These are phyloP conservation scores for Lasiodiplodia citricola DNA, from an alignment of 2,329 filamentous ascomycete genomes.

Conservation along the genomic window DNA sequence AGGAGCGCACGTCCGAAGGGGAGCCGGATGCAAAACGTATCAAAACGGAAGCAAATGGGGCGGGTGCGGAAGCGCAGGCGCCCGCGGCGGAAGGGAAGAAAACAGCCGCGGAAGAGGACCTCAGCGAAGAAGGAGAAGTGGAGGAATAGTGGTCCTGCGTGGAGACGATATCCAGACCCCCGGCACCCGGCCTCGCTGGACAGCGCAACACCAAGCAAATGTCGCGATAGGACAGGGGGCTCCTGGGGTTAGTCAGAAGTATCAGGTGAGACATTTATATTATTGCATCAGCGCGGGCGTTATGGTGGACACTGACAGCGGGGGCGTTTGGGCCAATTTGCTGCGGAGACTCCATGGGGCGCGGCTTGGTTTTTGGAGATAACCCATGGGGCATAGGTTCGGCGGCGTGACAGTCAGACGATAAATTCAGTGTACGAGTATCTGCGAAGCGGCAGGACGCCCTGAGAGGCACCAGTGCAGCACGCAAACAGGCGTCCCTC, in stretches of 20 bases:
- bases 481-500: background rate
- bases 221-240: slow-evolving; percentile 17
- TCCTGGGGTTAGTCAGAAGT: slow-evolving; percentile 8
- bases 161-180: slow-evolving; percentile 3
- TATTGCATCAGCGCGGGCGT: slow-evolving; percentile 27
- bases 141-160: slow-evolving; percentile 44
- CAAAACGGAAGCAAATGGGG: slow-evolving; percentile 28
- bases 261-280: slow-evolving; percentile 22
- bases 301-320: slow-evolving; percentile 19
- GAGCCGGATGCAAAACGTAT: slow-evolving; percentile 24
- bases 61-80: slow-evolving; percentile 16
- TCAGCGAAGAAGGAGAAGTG: slow-evolving; percentile 55
- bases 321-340: slow-evolving; percentile 24
- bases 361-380: slow-evolving; percentile 12
- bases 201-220: slow-evolving; percentile 8
- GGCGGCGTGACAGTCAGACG: slow-evolving; percentile 11
- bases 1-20: slow-evolving; percentile 1
- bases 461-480: background rate
- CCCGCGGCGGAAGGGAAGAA: slow-evolving; percentile 20
- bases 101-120: slow-evolving; percentile 31
- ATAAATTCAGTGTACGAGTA: slow-evolving; percentile 17
- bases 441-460: slow-evolving; percentile 3
- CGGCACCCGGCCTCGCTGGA: background rate
- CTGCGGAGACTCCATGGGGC: slow-evolving; percentile 23
- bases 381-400: slow-evolving; percentile 1